A percentile compares a stretch with the other conserved stretches of the same genome.
Conservation (phyloP, 192 early-diverging fungal species). For the Linnemannia hyalina region DNA sequence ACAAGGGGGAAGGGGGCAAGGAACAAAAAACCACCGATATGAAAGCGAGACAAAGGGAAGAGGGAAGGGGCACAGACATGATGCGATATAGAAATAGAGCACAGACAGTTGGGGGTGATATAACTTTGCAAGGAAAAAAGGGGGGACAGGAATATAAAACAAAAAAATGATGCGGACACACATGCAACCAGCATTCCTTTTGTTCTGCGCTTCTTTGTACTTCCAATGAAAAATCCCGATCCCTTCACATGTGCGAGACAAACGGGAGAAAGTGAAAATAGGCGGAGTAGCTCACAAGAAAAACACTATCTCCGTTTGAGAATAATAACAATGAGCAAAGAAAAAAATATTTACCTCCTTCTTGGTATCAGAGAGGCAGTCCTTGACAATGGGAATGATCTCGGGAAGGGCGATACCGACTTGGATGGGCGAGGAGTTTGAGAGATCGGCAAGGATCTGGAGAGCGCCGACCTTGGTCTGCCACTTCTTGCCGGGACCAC, state of each 20-base stretch:
- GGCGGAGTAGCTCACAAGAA: neutral
- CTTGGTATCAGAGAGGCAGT: constrained; percentile 87
- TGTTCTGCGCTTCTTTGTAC: neutral
- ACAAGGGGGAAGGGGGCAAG: neutral
- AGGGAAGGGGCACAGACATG: neutral
- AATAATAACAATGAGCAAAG: neutral
- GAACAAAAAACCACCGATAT: neutral
- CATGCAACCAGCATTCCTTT: neutral
- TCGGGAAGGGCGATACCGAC: constrained; percentile 65
- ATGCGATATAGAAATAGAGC: neutral
- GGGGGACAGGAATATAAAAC: neutral
- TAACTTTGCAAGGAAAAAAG: neutral
- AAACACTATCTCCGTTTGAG: neutral
- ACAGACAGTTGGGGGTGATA: neutral
- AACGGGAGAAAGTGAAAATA: neutral
- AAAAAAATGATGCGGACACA: neutral
- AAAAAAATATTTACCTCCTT: constrained; percentile 57
- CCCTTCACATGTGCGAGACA: neutral
- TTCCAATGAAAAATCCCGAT: neutral
- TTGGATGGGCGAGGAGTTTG: constrained; percentile 63
- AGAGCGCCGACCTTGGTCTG: constrained; percentile 74
- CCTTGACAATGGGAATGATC: constrained; percentile 80
- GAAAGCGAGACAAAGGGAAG: too few species aligned
- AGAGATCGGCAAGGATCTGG: constrained; percentile 57
- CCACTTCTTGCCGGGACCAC: constrained; percentile 71